phyloP scores from a whole-genome alignment of 1,284 basidiomycete species.

The Ceratobasidium sp. region DNA sequence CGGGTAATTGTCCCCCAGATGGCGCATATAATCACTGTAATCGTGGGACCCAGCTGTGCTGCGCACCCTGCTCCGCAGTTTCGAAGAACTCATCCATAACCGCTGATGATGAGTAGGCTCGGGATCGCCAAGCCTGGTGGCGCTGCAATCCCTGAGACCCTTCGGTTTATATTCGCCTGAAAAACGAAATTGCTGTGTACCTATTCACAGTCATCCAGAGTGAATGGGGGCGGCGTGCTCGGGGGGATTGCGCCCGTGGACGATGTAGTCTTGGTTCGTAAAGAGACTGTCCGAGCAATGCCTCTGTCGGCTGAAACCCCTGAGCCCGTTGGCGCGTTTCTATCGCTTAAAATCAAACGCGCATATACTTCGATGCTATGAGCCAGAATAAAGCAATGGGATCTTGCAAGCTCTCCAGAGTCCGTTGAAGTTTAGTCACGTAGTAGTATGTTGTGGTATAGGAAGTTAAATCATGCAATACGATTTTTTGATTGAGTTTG shows the following conservation, averaged over 20 bases:
- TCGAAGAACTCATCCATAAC: not conserved
- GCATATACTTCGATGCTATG: too few relatives aligned
- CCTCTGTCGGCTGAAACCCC: not conserved
- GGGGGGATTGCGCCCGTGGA: not conserved
- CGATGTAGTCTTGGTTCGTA: constrained; percentile 8
- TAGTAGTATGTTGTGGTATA: too few relatives aligned
- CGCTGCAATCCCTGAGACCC: not conserved
- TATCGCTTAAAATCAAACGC: not conserved
- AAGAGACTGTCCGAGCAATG: not conserved
- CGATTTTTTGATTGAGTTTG: too few relatives aligned
- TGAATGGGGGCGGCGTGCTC: constrained; percentile 2
- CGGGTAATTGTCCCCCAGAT: too few relatives aligned
- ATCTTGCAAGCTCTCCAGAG: too few relatives aligned
- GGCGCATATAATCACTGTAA: not conserved
- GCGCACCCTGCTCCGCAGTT: constrained; percentile 35
- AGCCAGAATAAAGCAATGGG: too few relatives aligned
- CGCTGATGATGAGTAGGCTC: not conserved
- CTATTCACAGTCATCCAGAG: not conserved
- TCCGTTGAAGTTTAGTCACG: too few relatives aligned
- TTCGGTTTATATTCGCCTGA: not conserved
- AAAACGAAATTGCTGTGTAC: not conserved
- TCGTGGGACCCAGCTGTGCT: constrained; percentile 19
- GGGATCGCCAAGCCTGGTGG: constrained; percentile 1
- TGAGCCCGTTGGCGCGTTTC: not conserved
- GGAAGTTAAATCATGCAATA: too few relatives aligned